Evolutionary conservation across 805 yeast genomes (phyloP).

Genomic region (Gaillardinia entomophila): DNA sequence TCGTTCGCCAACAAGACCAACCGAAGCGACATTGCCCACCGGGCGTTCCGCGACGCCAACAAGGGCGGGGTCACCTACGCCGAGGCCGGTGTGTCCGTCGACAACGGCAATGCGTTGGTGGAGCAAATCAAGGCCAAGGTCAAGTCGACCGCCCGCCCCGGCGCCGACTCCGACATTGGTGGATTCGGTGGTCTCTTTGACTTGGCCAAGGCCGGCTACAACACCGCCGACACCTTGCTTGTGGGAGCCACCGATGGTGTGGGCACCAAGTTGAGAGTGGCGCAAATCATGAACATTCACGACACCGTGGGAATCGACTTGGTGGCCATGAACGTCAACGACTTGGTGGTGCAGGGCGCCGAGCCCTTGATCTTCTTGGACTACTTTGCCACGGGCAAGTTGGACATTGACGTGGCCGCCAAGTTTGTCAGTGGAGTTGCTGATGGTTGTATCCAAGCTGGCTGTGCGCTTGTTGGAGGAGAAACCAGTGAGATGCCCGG

Average conservation of each 20-base stretch:
- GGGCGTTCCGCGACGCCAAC: constrained; percentile 69
- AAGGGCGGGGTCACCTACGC: constrained; percentile 69
- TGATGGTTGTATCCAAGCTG: constrained; percentile 89
- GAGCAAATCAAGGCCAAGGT: constrained; percentile 87
- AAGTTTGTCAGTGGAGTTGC: constrained; percentile 94
- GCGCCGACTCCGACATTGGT: constrained; percentile 97
- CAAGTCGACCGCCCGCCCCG: constrained; percentile 87
- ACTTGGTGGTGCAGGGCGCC: constrained; percentile 97
- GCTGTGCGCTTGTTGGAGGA: constrained; percentile 98
- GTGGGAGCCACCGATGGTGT: constrained; percentile 99
- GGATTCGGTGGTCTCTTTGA: constrained; percentile 98
- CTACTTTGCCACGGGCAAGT: constrained; percentile 91
- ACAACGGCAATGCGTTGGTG: constrained; percentile 86
- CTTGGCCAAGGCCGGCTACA: constrained; percentile 81
- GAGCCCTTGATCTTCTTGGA: constrained; percentile 94
- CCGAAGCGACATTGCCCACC: constrained; percentile 92
- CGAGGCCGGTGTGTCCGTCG: constrained; percentile 96
- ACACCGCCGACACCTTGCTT: constrained; percentile 68
- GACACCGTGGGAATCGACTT: constrained; percentile 98
- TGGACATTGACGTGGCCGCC: constrained; percentile 79
- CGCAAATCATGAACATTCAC: constrained; percentile 83
- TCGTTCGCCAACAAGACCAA: constrained; percentile 70
- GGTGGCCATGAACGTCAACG: constrained; percentile 99
- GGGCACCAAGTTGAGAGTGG: constrained; percentile 93
- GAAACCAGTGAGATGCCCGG: constrained; percentile 99